A percentile compares a stretch with the other conserved stretches of the same genome.
phyloP scores from a whole-genome alignment of 768 basidiomycete genomes.

The Russula emetica region DNA sequence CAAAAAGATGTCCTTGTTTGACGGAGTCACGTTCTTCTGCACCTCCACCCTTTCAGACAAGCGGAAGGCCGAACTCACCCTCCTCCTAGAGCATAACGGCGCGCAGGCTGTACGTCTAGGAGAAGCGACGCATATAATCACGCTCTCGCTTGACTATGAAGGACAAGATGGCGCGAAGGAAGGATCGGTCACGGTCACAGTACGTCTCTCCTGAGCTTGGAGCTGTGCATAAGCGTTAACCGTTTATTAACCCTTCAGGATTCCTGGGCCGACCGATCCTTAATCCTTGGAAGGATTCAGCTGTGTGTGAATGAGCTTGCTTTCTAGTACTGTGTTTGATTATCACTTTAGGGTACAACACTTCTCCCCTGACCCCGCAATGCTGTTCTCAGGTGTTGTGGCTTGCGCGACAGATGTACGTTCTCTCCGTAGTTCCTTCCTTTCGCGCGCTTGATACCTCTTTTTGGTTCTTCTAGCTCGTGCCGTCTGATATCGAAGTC shows the following conservation, averaged over 20 bases:
- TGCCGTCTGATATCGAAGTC: constrained; percentile 61
- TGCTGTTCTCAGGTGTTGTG: constrained; percentile 80
- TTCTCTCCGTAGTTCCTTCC: background rate
- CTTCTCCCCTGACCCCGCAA: constrained; percentile 72
- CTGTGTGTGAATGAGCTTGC: constrained; percentile 11
- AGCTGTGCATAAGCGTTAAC: background rate
- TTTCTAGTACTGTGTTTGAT: background rate
- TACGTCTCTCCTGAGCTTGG: background rate
- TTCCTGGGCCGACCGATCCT: constrained; percentile 25
- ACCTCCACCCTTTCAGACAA: constrained; percentile 19
- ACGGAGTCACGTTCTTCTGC: constrained; percentile 23
- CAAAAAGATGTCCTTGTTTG: constrained; percentile 24
- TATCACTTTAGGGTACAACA: constrained; percentile 32
- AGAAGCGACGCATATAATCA: constrained; percentile 26
- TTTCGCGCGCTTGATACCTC: background rate
- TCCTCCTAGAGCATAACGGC: constrained; percentile 22
- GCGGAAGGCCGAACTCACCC: constrained; percentile 11
- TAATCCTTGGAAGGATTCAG: constrained; percentile 24
- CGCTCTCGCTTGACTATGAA: constrained; percentile 21
- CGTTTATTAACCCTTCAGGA: constrained; percentile 8
- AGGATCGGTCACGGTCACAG: constrained; percentile 21
- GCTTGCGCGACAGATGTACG: constrained; percentile 66
- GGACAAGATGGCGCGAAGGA: constrained; percentile 17
- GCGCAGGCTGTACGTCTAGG: constrained; percentile 8
- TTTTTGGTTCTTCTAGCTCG: constrained; percentile 41